Conservation (phyloP, 2,329 filamentous ascomycete species). For the Akanthomyces uredinophilus region DNA sequence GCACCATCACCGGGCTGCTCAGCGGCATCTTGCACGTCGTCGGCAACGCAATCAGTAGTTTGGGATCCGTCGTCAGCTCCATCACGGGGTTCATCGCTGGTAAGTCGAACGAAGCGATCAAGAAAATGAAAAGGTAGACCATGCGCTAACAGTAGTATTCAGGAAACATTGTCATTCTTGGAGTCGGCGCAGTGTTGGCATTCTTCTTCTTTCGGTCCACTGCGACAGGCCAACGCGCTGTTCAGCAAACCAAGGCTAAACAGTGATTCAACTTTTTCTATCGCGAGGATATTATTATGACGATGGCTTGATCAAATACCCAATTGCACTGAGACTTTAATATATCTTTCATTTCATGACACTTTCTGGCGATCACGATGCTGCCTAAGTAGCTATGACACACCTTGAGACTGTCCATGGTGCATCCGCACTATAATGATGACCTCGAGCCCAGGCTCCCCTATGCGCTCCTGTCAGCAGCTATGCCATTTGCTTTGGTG, state of each 20-base stretch:
- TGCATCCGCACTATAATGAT: no score
- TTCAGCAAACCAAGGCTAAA: background rate
- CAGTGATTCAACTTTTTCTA: background rate
- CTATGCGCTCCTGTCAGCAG: no score
- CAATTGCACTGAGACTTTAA: no score
- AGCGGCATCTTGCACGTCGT: background rate
- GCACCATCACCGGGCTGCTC: background rate
- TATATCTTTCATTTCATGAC: no score
- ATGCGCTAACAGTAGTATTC: background rate
- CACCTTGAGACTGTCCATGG: no score
- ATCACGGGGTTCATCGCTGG: constrained; percentile 2
- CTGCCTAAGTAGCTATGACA: no score
- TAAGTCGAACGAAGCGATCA: background rate
- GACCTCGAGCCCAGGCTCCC: no score
- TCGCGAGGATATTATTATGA: background rate
- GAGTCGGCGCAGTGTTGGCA: background rate
- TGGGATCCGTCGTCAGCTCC: background rate
- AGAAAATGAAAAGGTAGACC: background rate
- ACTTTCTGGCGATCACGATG: no score
- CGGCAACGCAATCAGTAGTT: background rate
- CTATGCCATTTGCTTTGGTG: no score
- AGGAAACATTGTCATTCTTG: constrained; percentile 1
- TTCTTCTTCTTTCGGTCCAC: constrained; percentile 5
- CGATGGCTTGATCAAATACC: background rate
- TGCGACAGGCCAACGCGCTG: background rate